Base-by-base conservation (phyloP, 2,329 filamentous ascomycete species). In the Hypoxylon sp. region DNA sequence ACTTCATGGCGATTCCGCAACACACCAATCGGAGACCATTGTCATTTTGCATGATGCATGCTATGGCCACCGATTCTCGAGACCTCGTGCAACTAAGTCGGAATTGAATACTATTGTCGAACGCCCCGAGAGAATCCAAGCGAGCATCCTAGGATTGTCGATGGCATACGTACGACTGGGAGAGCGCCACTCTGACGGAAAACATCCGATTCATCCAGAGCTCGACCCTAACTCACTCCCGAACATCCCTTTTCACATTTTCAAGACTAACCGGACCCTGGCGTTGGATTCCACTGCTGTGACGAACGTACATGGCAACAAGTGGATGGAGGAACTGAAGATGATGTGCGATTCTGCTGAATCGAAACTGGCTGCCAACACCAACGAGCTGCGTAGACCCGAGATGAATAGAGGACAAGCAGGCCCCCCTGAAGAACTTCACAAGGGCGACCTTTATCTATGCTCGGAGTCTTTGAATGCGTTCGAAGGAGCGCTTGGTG, bases 241-340 rank as follows among this genome's bases (percentile, higher is more conserved):
- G 48, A 85, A 82, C 57, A 87, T 91, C 20, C 94, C 94, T 0
- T 98, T 98, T 78, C 89, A 89, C 69, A 97, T 99, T 73, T 88
- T 89, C 67, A 97, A 95, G 81, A 96, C 95, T 0, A 85, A 86
- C 6, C 88, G 96, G 8, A 86, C 84, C 6, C 80, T 98, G 59
- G 82, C 92, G 5, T 84, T 99, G 33, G 88, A 86, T 17, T 93
- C 94, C 2, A 86, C 89, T 2, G 90, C 90, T 0, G 95, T 98
- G 6, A 95, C 93, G 6, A 94, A 95, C 77, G 94, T 99, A 0
- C 96, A 99, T 81, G 95, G 95, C 0, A 86, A 84, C 2, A 92
- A 92, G 71, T 98, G 95, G 95, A 98, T 98, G 95, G 89, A 92
- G 58, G 95, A 98, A 77, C 82, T 99, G 54, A 92, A 90, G 79